Evolutionary conservation across 306 rosid genomes (phyloP).

Genomic region (Sicyos baderoa): DNA sequence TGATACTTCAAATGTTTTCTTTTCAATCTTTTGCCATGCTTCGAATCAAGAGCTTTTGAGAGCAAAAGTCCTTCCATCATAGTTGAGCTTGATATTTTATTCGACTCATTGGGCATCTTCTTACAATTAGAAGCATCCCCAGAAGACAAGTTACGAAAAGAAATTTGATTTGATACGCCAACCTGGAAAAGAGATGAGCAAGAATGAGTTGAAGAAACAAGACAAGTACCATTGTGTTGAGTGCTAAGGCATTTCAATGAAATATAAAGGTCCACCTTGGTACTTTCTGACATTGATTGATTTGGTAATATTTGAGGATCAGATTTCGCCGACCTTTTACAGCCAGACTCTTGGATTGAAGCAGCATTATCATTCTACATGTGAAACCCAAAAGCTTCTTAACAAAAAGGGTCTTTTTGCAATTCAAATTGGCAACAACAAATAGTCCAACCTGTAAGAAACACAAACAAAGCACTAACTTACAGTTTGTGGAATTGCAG

Average conservation of each 20-base stretch:
- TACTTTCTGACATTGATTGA: constrained; percentile 22
- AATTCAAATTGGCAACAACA: constrained; percentile 22
- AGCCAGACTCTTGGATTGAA: constrained; percentile 20
- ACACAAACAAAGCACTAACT: neutral
- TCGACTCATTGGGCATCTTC: constrained; percentile 24
- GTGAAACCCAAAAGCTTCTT: constrained; percentile 24
- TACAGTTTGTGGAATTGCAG: constrained; percentile 19
- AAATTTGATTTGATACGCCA: constrained; percentile 22
- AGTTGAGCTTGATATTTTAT: constrained; percentile 22
- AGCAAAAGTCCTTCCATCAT: constrained; percentile 16
- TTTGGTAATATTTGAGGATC: constrained; percentile 20
- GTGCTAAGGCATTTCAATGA: neutral
- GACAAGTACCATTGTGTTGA: neutral
- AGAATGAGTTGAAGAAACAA: constrained; percentile 14
- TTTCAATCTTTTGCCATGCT: constrained; percentile 34
- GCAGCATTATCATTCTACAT: constrained; percentile 8
- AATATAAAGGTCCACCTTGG: constrained; percentile 28
- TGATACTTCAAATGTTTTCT: constrained; percentile 45
- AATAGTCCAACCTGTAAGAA: constrained; percentile 6
- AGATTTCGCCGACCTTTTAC: constrained; percentile 22
- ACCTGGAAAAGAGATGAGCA: constrained; percentile 31
- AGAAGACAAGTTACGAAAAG: constrained; percentile 25
- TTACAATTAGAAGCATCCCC: constrained; percentile 29
- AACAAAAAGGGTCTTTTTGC: constrained; percentile 15
- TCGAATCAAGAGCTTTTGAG: constrained; percentile 28